Conservation (phyloP, 768 basidiomycete genomes). For the Udeniomyces megalosporus region DNA sequence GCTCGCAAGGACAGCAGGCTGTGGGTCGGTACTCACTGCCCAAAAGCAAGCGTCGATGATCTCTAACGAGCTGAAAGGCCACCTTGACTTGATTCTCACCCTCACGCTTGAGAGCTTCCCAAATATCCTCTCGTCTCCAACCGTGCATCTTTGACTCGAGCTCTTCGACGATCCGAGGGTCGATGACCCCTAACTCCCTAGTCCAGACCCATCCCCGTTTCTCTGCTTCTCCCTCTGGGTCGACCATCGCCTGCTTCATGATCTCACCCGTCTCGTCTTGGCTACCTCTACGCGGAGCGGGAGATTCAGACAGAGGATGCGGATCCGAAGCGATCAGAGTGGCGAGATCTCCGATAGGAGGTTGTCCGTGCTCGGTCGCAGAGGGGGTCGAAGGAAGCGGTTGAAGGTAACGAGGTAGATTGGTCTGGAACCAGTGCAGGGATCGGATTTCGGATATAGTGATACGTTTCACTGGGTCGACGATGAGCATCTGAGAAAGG, state of each 20-base stretch:
- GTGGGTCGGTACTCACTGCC: slow-evolving; percentile 47
- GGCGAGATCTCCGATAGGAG: slow-evolving; percentile 8
- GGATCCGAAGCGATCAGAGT: no score
- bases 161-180: slow-evolving; percentile 78
- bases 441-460: slow-evolving; percentile 80
- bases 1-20: slow-evolving; percentile 31
- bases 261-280: background rate
- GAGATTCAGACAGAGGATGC: background rate
- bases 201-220: slow-evolving; percentile 64
- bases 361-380: slow-evolving; percentile 18
- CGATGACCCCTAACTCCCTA: slow-evolving; percentile 80
- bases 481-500: slow-evolving; percentile 74
- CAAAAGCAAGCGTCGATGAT: slow-evolving; percentile 66
- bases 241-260: slow-evolving; percentile 30
- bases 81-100: slow-evolving; percentile 94
- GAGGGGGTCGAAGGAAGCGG: slow-evolving; percentile 50
- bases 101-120: slow-evolving; percentile 65
- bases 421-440: slow-evolving; percentile 75
- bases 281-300: slow-evolving; percentile 9
- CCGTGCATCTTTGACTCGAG: slow-evolving; percentile 54
- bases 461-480: slow-evolving; percentile 88
- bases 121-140: slow-evolving; percentile 67
- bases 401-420: slow-evolving; percentile 67
- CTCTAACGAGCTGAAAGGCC: slow-evolving; percentile 81
- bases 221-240: slow-evolving; percentile 36